Percentiles rank a stretch among this genome's conserved stretches.
These are phyloP conservation scores for Kwoniella mangroviensis DNA, from an alignment of 768 basidiomycete species.

Conservation along the genomic window DNA sequence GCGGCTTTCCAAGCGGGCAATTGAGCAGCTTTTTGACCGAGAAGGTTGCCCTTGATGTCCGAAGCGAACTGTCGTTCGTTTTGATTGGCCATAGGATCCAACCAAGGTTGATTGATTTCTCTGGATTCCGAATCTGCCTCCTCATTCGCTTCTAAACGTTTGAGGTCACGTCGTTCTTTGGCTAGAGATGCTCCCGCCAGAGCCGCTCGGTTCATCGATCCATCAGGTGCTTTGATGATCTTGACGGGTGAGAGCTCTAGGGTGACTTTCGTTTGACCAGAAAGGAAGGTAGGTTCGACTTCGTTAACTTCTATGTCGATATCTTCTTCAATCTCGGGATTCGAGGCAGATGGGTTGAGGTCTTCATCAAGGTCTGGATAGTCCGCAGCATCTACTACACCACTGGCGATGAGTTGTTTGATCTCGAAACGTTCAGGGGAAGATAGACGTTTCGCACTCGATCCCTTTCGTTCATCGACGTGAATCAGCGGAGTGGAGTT, in stretches of 20 bases:
- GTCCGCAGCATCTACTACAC: conserved; percentile 86
- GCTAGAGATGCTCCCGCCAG: conserved; percentile 90
- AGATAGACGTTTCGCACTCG: conserved; percentile 85
- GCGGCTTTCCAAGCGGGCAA: conserved; percentile 86
- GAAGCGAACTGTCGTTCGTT: conserved; percentile 88
- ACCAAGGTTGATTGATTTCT: conserved; percentile 94
- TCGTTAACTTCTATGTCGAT: conserved; percentile 96
- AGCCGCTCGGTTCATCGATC: conserved; percentile 92
- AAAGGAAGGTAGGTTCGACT: conserved; percentile 93
- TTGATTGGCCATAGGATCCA: conserved; percentile 94
- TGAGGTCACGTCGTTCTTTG: conserved; percentile 90
- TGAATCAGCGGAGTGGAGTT: conserved; percentile 77
- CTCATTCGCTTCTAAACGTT: conserved; percentile 93
- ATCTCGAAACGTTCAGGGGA: conserved; percentile 99
- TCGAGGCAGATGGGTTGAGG: conserved; percentile 53
- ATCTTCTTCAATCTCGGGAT: conserved; percentile 91
- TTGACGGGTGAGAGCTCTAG: conserved; percentile 96
- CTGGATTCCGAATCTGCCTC: conserved; percentile 90
- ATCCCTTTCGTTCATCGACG: conserved; percentile 53
- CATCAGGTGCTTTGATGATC: conserved; percentile 97
- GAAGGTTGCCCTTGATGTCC: conserved; percentile 71
- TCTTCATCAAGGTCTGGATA: conserved; percentile 58
- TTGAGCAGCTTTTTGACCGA: conserved; percentile 74
- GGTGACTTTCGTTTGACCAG: conserved; percentile 94
- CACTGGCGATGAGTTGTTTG: conserved; percentile 96